Evolutionary conservation across 208 protist species (phyloP).

Genomic region (Acanthamoeba quina): DNA sequence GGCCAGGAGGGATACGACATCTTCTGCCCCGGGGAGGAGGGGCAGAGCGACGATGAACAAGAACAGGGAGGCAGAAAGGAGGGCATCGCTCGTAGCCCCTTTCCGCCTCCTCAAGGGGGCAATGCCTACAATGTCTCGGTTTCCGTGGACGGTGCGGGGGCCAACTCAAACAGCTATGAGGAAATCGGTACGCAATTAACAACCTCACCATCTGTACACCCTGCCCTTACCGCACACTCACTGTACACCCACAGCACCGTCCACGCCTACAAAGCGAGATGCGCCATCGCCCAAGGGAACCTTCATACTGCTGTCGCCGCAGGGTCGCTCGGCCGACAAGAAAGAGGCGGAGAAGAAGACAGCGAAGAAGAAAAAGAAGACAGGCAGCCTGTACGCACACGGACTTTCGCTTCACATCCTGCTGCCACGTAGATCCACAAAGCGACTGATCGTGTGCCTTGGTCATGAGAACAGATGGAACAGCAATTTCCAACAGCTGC

Average conservation of each 20-base stretch:
- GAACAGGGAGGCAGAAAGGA: no score
- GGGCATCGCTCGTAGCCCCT: no score
- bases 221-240: neutral
- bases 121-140: no score
- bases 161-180: neutral
- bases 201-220: neutral
- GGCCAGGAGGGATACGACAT: conserved; percentile 17
- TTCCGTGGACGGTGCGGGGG: no score
- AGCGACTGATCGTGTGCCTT: neutral
- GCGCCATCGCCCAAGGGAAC: neutral
- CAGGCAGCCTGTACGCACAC: neutral
- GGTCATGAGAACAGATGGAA: conserved; percentile 30
- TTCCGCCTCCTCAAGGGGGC: no score
- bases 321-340: neutral
- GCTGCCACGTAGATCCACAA: no score
- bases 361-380: neutral
- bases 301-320: neutral
- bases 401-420: neutral
- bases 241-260: neutral
- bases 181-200: neutral
- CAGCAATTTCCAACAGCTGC: conserved; percentile 21
- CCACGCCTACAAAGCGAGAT: neutral
- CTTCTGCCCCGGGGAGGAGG: conserved; percentile 13
- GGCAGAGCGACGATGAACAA: no score
- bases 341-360: neutral